Conservation (phyloP, 805 yeast species). For the Ogataea pini region DNA sequence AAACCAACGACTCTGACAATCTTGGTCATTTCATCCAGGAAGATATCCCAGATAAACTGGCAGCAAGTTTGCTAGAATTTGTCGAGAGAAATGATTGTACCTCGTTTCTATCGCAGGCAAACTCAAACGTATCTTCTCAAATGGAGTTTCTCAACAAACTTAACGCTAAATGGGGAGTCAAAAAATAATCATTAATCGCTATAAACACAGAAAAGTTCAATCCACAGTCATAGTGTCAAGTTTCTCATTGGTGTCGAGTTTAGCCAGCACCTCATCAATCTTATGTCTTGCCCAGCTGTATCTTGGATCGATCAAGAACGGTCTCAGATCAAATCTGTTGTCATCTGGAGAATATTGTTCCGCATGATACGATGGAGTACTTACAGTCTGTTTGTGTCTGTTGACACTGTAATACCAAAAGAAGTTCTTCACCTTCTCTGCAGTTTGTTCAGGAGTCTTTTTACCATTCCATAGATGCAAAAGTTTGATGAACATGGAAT, state of each 20-base stretch:
- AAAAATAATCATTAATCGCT: slow-evolving; percentile 17
- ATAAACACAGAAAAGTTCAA: slow-evolving; percentile 8
- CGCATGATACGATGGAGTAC: slow-evolving; percentile 97
- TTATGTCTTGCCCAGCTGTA: slow-evolving; percentile 88
- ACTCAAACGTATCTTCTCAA: slow-evolving; percentile 23
- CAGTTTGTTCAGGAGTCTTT: slow-evolving; percentile 79
- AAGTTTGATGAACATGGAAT: slow-evolving; percentile 86
- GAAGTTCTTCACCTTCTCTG: slow-evolving; percentile 89
- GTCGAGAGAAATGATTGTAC: slow-evolving; percentile 44
- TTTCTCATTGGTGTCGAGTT: slow-evolving; percentile 44
- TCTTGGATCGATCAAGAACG: slow-evolving; percentile 88
- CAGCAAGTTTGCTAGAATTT: slow-evolving; percentile 53
- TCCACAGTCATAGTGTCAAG: slow-evolving; percentile 49
- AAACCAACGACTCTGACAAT: slow-evolving; percentile 39
- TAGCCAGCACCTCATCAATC: slow-evolving; percentile 77
- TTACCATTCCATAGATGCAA: slow-evolving; percentile 91
- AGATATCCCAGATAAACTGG: slow-evolving; percentile 73
- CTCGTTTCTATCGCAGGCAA: slow-evolving; percentile 34
- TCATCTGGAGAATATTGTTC: slow-evolving; percentile 98
- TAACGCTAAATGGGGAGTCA: slow-evolving; percentile 38
- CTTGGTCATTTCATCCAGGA: slow-evolving; percentile 96
- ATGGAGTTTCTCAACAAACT: slow-evolving; percentile 30
- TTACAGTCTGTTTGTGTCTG: slow-evolving; percentile 96
- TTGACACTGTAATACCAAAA: slow-evolving; percentile 93
- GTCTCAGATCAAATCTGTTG: slow-evolving; percentile 92